Conservation (phyloP, 2,329 filamentous ascomycete genomes). For the Ramularia endophylla region DNA sequence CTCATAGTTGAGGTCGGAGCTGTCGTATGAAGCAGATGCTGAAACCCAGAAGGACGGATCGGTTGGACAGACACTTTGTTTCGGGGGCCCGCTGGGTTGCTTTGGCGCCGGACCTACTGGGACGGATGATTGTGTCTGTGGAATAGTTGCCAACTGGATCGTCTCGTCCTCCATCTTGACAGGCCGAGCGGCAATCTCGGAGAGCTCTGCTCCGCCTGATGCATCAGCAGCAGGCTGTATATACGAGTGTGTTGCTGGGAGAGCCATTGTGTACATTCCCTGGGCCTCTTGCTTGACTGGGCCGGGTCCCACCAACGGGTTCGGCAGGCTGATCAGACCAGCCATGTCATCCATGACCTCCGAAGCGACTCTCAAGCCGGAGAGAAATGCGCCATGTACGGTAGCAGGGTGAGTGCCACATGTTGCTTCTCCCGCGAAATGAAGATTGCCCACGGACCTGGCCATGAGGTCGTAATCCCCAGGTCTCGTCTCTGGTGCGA, state of each 20-base stretch:
- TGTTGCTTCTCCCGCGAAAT: constrained; percentile 95
- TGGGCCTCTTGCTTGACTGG: constrained; percentile 39
- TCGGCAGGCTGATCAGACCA: constrained; percentile 71
- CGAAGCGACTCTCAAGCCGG: constrained; percentile 80
- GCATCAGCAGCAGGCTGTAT: constrained; percentile 2
- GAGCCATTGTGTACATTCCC: constrained; percentile 3
- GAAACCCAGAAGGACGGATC: constrained; percentile 30
- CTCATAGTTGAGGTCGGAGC: constrained; percentile 48
- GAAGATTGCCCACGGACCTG: constrained; percentile 72
- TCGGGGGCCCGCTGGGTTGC: constrained; percentile 21
- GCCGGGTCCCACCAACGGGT: constrained; percentile 62
- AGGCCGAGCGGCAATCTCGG: constrained; percentile 1
- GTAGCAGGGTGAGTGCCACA: constrained; percentile 94
- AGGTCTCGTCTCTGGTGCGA: constrained; percentile 71
- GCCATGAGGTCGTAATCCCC: constrained; percentile 95
- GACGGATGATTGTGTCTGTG: constrained; percentile 2
- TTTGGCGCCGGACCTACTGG: constrained; percentile 4
- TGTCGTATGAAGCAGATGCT: constrained; percentile 16
- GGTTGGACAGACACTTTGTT: constrained; percentile 26
- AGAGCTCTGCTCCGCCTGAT: not conserved
- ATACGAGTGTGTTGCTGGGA: not conserved
- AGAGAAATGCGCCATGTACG: constrained; percentile 93
- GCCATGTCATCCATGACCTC: constrained; percentile 77
- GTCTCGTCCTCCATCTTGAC: constrained; percentile 25
- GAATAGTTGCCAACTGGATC: constrained; percentile 1